Evolutionary conservation across 176 grass and related monocot genomes (phyloP).

Genomic region (Eleusine coracana): DNA sequence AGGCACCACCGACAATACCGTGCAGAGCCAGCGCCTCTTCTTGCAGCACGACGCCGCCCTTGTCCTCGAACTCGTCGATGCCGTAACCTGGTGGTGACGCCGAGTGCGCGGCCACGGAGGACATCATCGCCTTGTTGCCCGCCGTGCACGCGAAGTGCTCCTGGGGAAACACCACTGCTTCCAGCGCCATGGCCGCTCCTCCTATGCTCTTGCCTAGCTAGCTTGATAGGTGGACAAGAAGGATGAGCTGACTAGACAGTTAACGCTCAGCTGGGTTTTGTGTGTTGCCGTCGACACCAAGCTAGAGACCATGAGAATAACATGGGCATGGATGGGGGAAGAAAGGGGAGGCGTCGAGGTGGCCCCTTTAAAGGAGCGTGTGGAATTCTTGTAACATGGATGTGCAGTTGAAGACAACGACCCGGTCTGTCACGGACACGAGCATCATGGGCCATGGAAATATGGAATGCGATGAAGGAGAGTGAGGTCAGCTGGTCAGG

Average conservation of each 20-base stretch:
- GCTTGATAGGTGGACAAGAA: background rate
- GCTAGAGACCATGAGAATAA: background rate
- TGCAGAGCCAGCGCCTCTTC: background rate
- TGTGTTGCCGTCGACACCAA: background rate
- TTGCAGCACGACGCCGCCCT: constrained; percentile 45
- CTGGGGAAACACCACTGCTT: constrained; percentile 51
- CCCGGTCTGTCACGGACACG: constrained; percentile 25
- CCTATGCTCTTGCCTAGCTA: background rate
- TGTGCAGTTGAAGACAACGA: constrained; percentile 31
- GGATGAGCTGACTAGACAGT: background rate
- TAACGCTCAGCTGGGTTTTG: background rate
- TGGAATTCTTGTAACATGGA: constrained; percentile 27
- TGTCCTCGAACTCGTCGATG: constrained; percentile 47
- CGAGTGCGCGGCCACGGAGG: background rate
- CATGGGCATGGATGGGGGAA: background rate
- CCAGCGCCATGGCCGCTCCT: constrained; percentile 23
- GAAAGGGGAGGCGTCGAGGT: background rate
- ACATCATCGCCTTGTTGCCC: background rate
- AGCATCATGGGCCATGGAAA: background rate
- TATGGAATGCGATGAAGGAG: background rate
- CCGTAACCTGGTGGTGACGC: constrained; percentile 24
- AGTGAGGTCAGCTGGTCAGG: background rate
- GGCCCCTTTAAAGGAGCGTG: constrained; percentile 11
- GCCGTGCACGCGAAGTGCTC: constrained; percentile 28
- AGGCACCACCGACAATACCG: background rate